A percentile compares a stretch with the other conserved stretches of the same genome.
Evolutionary conservation across 805 yeast genomes (phyloP).

Genomic region (Ogataea thermomethanolica): DNA sequence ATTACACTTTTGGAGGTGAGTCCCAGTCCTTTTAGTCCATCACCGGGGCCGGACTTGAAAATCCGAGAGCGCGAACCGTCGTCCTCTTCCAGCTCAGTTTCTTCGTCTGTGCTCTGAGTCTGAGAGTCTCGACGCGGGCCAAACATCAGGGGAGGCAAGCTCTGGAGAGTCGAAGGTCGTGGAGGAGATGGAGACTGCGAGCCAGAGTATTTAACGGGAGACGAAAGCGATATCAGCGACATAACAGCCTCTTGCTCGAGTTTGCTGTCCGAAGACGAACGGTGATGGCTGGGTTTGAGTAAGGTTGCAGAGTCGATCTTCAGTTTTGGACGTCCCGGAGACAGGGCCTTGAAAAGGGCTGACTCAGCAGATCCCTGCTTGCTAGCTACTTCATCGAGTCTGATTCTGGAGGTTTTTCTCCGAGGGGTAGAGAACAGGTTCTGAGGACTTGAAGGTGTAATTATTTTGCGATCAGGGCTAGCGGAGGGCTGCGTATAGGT

Average conservation of each 20-base stretch:
- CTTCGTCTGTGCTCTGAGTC: conserved; percentile 16
- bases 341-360: conserved; percentile 24
- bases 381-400: conserved; percentile 31
- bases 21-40: conserved; percentile 18
- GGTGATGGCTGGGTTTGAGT: conserved; percentile 12
- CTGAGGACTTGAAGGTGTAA: conserved; percentile 8
- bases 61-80: background rate
- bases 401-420: conserved; percentile 19
- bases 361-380: conserved; percentile 26
- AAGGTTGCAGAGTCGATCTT: conserved; percentile 9
- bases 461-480: conserved; percentile 1
- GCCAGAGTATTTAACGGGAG: conserved; percentile 41
- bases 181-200: conserved; percentile 22
- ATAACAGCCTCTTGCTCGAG: conserved; percentile 54
- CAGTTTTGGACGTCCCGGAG: conserved; percentile 22
- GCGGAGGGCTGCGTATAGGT: conserved; percentile 6
- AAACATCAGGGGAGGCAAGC: conserved; percentile 12
- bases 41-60: conserved; percentile 1
- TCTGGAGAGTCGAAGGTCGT: conserved; percentile 7
- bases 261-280: conserved; percentile 25
- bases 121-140: conserved; percentile 1
- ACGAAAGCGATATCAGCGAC: conserved; percentile 53
- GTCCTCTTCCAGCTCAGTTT: conserved; percentile 20
- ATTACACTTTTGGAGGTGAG: conserved; percentile 9
- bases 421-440: conserved; percentile 7